A percentile compares a stretch with the other conserved stretches of the same genome.
phyloP scores from a whole-genome alignment of 371 early-diverging fungal genomes.

The Apophysomyces variabilis region DNA sequence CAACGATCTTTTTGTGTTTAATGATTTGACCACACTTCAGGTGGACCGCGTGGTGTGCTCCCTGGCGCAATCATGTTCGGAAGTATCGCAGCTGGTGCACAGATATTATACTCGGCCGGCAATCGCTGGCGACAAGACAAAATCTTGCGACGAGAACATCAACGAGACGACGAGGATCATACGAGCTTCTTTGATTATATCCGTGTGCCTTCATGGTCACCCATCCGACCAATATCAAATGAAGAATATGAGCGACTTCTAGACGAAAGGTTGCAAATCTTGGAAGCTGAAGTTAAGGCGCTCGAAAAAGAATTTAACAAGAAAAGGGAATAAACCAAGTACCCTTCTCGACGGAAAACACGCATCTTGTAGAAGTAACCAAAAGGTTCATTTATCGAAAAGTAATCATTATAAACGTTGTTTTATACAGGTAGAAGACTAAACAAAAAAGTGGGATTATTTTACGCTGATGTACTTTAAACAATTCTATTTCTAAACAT shows the following conservation, averaged over 20 bases:
- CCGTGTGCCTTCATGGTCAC: slow-evolving; percentile 50
- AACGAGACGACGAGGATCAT: slow-evolving; percentile 4
- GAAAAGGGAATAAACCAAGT: slow-evolving; percentile 15
- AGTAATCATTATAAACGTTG: slow-evolving; percentile 2
- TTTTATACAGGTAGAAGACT: slow-evolving; percentile 1
- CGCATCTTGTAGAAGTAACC: not conserved
- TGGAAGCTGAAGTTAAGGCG: slow-evolving; percentile 46
- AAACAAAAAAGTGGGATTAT: not conserved
- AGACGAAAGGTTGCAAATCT: slow-evolving; percentile 43
- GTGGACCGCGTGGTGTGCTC: slow-evolving; percentile 54
- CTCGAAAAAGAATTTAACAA: slow-evolving; percentile 36
- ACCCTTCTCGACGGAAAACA: not conserved
- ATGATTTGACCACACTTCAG: slow-evolving; percentile 20
- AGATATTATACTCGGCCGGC: slow-evolving; percentile 32
- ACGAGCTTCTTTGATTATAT: slow-evolving; percentile 40
- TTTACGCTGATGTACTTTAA: not conserved
- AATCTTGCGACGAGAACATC: slow-evolving; percentile 22
- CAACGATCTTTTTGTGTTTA: too few relatives aligned
- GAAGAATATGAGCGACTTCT: slow-evolving; percentile 51
- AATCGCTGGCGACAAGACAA: slow-evolving; percentile 49
- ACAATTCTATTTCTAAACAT: not conserved
- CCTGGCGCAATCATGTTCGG: slow-evolving; percentile 63
- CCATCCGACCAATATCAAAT: slow-evolving; percentile 46
- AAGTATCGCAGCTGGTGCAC: slow-evolving; percentile 34
- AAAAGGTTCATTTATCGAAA: not conserved